phyloP scores from a whole-genome alignment of 2,329 filamentous ascomycete species.

The Paraconiothyrium sp. region DNA sequence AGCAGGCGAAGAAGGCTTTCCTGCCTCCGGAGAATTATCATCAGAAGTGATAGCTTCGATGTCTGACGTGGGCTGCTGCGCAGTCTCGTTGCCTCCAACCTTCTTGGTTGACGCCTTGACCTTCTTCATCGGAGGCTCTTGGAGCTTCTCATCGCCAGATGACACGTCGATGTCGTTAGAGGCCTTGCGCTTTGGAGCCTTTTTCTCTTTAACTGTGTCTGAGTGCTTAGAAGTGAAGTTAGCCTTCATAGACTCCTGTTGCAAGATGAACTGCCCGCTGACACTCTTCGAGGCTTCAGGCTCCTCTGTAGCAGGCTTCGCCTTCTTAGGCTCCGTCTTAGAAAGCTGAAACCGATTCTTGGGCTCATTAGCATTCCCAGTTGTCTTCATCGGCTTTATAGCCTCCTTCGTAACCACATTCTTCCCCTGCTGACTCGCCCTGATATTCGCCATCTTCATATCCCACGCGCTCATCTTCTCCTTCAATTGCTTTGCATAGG shows the following conservation, averaged over 20 bases:
- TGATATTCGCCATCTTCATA: no score
- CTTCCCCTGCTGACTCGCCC: background rate
- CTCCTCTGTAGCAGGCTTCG: background rate
- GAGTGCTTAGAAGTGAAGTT: background rate
- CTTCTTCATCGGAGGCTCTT: constrained; percentile 3
- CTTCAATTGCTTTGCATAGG: background rate
- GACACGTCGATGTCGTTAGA: background rate
- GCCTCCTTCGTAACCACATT: no score
- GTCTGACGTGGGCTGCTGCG: background rate
- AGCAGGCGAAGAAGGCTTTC: background rate
- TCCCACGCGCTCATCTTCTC: background rate
- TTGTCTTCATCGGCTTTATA: background rate
- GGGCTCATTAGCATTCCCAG: background rate
- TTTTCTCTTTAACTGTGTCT: background rate
- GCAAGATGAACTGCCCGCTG: background rate
- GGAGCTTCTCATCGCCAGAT: background rate
- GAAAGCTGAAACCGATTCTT: background rate
- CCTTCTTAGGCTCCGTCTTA: background rate
- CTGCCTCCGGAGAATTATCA: background rate
- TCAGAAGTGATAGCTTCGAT: background rate
- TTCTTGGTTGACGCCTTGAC: background rate
- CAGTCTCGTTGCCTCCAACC: background rate
- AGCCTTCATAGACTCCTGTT: background rate
- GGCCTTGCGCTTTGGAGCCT: background rate
- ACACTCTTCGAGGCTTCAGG: background rate